Conservation (phyloP, 352 stramenopile species). For the Pythium phragmiticola region DNA sequence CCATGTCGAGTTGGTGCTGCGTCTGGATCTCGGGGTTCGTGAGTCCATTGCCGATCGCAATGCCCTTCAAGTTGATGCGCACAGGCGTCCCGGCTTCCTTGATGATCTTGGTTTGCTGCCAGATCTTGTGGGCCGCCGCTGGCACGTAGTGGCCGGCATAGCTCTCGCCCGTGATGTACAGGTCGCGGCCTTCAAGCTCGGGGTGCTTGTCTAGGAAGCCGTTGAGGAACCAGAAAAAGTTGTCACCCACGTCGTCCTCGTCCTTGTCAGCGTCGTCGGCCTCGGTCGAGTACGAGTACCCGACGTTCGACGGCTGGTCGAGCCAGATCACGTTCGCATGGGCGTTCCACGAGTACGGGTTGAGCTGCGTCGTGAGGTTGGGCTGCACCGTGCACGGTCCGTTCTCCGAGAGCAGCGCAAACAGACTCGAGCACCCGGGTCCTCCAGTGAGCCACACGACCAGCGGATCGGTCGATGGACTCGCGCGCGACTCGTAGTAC, state of each 20-base stretch:
- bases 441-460: slow-evolving; percentile 64
- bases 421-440: slow-evolving; percentile 36
- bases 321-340: slow-evolving; percentile 47
- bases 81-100: slow-evolving; percentile 31
- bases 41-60: slow-evolving; percentile 75
- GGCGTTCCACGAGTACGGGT: background rate
- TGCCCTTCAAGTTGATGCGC: slow-evolving; percentile 50
- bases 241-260: slow-evolving; percentile 42
- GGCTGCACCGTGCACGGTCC: slow-evolving; percentile 45
- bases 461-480: slow-evolving; percentile 38
- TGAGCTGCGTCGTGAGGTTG: background rate
- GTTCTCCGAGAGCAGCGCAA: slow-evolving; percentile 51
- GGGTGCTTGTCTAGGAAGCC: slow-evolving; percentile 48
- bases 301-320: slow-evolving; percentile 37
- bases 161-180: slow-evolving; percentile 61
- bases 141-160: slow-evolving; percentile 61
- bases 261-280: slow-evolving; percentile 22
- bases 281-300: slow-evolving; percentile 35
- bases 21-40: slow-evolving; percentile 43
- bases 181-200: slow-evolving; percentile 35
- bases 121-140: slow-evolving; percentile 41
- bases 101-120: slow-evolving; percentile 27
- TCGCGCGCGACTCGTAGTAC: slow-evolving; percentile 47
- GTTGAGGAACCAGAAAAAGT: slow-evolving; percentile 55
- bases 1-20: slow-evolving; percentile 42